phyloP scores from a whole-genome alignment of 2,329 filamentous ascomycete species.

The Aspergillus pseudotamarii region DNA sequence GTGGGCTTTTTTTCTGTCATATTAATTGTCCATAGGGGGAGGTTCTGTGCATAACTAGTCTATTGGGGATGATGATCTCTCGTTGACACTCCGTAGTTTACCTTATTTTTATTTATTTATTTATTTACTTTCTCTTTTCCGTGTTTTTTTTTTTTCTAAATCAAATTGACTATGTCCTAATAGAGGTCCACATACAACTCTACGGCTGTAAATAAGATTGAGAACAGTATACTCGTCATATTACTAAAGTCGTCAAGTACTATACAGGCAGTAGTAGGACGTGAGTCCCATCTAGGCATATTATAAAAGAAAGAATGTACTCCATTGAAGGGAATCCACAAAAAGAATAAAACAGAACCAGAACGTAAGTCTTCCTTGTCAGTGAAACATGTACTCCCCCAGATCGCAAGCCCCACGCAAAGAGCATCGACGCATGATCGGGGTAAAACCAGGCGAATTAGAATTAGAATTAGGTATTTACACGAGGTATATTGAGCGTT shows the following conservation, averaged over 20 bases:
- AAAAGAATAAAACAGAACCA: constrained; percentile 17
- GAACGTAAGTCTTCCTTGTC: constrained; percentile 12
- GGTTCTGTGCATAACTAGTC: not conserved
- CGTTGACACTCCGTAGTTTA: not conserved
- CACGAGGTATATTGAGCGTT: constrained; percentile 25
- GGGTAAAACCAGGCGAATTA: constrained; percentile 23
- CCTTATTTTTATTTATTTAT: too few species aligned
- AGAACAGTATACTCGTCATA: not conserved
- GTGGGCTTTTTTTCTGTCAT: not conserved
- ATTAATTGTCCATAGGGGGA: not conserved
- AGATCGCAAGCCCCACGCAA: constrained; percentile 5
- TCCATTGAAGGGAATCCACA: constrained; percentile 29
- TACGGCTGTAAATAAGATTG: not conserved
- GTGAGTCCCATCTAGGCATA: constrained; percentile 6
- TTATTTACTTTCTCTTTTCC: too few species aligned
- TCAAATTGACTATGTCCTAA: not conserved
- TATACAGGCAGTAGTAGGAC: constrained; percentile 14
- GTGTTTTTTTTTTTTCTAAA: not conserved
- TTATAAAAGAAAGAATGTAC: constrained; percentile 29
- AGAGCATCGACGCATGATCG: constrained; percentile 4
- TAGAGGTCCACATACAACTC: not conserved
- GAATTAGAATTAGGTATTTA: constrained; percentile 41
- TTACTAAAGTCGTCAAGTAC: constrained; percentile 10
- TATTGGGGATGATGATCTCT: not conserved
- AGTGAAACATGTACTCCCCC: constrained; percentile 3